phyloP scores from a whole-genome alignment of 164 flowering plant genomes.

The Protea cynaroides region DNA sequence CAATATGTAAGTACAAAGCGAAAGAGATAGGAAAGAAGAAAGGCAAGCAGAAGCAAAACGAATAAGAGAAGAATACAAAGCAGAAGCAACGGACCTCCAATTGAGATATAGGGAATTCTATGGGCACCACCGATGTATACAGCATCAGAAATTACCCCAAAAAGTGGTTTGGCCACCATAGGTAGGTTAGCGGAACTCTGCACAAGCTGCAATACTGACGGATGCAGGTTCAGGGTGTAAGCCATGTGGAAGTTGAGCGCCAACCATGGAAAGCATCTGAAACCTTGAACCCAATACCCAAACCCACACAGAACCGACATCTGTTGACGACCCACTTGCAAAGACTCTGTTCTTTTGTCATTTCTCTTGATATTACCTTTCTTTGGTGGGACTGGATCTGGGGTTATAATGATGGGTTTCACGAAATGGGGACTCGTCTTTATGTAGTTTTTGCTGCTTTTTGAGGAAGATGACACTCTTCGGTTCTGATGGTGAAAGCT shows the following conservation, averaged over 20 bases:
- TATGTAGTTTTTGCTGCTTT: constrained; percentile 11
- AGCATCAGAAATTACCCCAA: constrained; percentile 87
- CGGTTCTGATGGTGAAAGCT: constrained; percentile 20
- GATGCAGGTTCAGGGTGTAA: constrained; percentile 47
- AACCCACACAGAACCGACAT: constrained; percentile 68
- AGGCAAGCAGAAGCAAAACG: neutral
- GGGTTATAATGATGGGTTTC: constrained; percentile 16
- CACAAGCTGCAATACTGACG: constrained; percentile 78
- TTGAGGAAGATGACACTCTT: constrained; percentile 10
- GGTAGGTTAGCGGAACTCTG: constrained; percentile 72
- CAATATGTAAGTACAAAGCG: neutral
- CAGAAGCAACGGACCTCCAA: constrained; percentile 60
- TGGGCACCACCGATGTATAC: constrained; percentile 69
- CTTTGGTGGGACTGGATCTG: constrained; percentile 8
- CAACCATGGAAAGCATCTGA: constrained; percentile 93
- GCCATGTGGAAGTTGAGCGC: constrained; percentile 81
- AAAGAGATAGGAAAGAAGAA: neutral
- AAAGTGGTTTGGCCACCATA: constrained; percentile 91
- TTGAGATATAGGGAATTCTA: constrained; percentile 76
- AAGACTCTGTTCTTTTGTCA: constrained; percentile 16
- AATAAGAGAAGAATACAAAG: neutral
- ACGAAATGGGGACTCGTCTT: constrained; percentile 18
- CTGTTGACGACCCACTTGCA: constrained; percentile 29
- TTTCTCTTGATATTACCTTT: constrained; percentile 9
- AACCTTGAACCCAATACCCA: constrained; percentile 94